A percentile compares a stretch with the other conserved stretches of the same genome.
Evolutionary conservation across 768 basidiomycete species (phyloP).

Genomic region (Amanita pallidorosea): DNA sequence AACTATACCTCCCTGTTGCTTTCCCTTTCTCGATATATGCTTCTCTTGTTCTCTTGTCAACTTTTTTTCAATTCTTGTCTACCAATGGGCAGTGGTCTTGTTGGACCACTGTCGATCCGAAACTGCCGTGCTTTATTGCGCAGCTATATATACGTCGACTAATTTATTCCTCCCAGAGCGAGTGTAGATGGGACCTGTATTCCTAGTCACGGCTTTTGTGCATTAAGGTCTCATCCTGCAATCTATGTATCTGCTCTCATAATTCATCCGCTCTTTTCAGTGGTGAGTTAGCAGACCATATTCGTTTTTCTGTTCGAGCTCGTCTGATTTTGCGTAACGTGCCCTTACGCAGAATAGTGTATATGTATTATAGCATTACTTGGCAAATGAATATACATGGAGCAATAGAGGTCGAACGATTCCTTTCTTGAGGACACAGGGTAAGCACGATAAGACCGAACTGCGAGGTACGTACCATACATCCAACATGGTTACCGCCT

Average conservation of each 20-base stretch:
- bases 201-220: neutral
- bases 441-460: neutral
- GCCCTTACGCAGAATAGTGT: neutral
- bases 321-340: neutral
- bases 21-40: neutral
- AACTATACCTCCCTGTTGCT: constrained; percentile 3
- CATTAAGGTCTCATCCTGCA: neutral
- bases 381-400: neutral
- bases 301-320: neutral
- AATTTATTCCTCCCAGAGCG: constrained; percentile 1
- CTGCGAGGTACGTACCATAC: neutral
- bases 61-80: neutral
- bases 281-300: neutral
- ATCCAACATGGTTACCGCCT: neutral
- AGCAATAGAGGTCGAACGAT: neutral
- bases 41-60: neutral
- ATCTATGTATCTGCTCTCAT: constrained; percentile 1
- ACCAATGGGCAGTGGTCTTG: neutral
- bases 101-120: neutral
- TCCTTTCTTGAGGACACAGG: neutral
- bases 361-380: neutral
- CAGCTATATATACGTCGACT: neutral
- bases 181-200: constrained; percentile 1
- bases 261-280: neutral
- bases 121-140: constrained; percentile 1